Conservation (phyloP, 768 basidiomycete species). For the Lyophyllum atratum region DNA sequence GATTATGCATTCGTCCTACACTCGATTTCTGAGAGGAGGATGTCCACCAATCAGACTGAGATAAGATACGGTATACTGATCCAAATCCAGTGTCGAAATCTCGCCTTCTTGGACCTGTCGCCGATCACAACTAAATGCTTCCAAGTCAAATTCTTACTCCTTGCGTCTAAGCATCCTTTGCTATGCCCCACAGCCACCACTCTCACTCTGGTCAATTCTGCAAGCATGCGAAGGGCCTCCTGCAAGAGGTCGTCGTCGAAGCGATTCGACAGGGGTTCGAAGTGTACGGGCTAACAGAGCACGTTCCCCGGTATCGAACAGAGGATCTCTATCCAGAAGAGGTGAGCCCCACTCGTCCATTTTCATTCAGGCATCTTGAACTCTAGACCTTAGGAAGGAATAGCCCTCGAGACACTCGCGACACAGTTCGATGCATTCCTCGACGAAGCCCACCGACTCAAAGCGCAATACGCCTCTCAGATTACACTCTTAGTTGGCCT, state of each 20-base stretch:
- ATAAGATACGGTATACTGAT: too few species aligned
- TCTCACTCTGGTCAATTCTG: conserved; percentile 96
- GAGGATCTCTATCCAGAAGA: conserved; percentile 95
- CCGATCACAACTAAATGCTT: too few species aligned
- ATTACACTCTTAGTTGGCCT: conserved; percentile 86
- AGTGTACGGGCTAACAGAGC: conserved; percentile 88
- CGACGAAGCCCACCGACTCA: conserved; percentile 77
- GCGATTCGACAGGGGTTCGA: conserved; percentile 80
- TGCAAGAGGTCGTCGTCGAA: conserved; percentile 80
- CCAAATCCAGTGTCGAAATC: too few species aligned
- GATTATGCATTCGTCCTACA: background rate
- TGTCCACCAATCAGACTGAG: background rate
- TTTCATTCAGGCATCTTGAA: conserved; percentile 8
- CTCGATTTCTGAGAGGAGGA: background rate
- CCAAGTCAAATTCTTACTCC: too few species aligned
- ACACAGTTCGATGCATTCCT: conserved; percentile 76
- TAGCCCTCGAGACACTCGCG: conserved; percentile 52
- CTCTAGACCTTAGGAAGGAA: conserved; percentile 45
- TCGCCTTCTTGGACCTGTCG: too few species aligned
- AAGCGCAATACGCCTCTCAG: conserved; percentile 54
- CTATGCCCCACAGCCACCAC: conserved; percentile 74
- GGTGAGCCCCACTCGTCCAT: conserved; percentile 43
- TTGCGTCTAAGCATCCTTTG: background rate
- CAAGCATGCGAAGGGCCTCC: conserved; percentile 78
- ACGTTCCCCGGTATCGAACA: conserved; percentile 83